Evolutionary conservation across 2,329 filamentous ascomycete species (phyloP).

Genomic region (Ophidiomyces ophidiicola): DNA sequence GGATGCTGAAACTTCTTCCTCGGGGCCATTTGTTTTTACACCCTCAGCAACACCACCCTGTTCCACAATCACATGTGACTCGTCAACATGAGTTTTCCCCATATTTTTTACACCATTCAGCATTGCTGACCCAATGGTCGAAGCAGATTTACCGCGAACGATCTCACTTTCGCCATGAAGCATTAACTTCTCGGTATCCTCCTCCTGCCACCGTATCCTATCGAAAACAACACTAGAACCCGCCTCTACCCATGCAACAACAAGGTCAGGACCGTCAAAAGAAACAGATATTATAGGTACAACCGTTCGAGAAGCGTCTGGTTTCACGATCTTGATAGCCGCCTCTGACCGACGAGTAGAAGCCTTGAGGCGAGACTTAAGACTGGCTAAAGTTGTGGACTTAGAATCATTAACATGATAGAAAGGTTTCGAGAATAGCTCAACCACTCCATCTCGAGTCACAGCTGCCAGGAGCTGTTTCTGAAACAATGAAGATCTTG

Average conservation of each 20-base stretch:
- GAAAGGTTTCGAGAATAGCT: slow-evolving; percentile 41
- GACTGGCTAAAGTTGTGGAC: slow-evolving; percentile 22
- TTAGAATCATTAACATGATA: slow-evolving; percentile 23
- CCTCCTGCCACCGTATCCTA: slow-evolving; percentile 36
- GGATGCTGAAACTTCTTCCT: slow-evolving; percentile 23
- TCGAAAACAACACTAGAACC: slow-evolving; percentile 41
- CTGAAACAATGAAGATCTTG: slow-evolving; percentile 18
- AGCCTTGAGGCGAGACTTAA: slow-evolving; percentile 36
- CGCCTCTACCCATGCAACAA: slow-evolving; percentile 39
- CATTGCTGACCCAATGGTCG: slow-evolving; percentile 35
- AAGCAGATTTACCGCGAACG: slow-evolving; percentile 33
- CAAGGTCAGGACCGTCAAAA: slow-evolving; percentile 36
- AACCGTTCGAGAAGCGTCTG: slow-evolving; percentile 28
- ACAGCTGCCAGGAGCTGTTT: slow-evolving; percentile 36
- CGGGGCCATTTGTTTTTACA: slow-evolving; percentile 22
- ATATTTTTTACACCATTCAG: slow-evolving; percentile 43
- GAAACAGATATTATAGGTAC: slow-evolving; percentile 35
- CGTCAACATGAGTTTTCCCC: slow-evolving; percentile 44
- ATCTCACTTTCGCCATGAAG: slow-evolving; percentile 36
- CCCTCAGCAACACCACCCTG: slow-evolving; percentile 37
- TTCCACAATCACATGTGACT: slow-evolving; percentile 44
- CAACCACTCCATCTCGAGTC: slow-evolving; percentile 38
- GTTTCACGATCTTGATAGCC: slow-evolving; percentile 33
- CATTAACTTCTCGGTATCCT: slow-evolving; percentile 33
- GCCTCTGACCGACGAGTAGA: slow-evolving; percentile 36